Evolutionary conservation across 768 basidiomycete genomes (phyloP).

Genomic region (Amanita rimosa): DNA sequence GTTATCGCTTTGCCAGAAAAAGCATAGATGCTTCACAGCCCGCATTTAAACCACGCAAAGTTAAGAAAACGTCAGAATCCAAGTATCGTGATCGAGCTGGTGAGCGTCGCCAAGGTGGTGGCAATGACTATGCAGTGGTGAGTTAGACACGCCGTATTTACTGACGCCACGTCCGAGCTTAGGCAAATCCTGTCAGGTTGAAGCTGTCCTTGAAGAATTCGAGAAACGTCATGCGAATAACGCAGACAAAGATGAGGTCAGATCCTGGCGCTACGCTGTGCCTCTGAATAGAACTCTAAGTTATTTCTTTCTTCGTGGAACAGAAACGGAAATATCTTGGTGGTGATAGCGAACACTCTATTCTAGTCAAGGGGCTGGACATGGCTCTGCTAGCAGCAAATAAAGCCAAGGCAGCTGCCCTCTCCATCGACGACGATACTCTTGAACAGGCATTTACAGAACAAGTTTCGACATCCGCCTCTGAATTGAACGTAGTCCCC

Average conservation of each 20-base stretch:
- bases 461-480: slow-evolving; percentile 16
- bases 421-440: slow-evolving; percentile 56
- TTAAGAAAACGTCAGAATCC: slow-evolving; percentile 44
- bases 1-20: slow-evolving; percentile 24
- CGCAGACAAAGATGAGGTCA: slow-evolving; percentile 48
- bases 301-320: slow-evolving; percentile 49
- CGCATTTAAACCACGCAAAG: slow-evolving; percentile 73
- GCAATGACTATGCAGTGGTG: slow-evolving; percentile 68
- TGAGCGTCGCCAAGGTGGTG: slow-evolving; percentile 56
- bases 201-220: slow-evolving; percentile 75
- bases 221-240: slow-evolving; percentile 48
- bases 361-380: slow-evolving; percentile 87
- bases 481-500: slow-evolving; percentile 12
- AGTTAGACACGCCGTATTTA: slow-evolving; percentile 4
- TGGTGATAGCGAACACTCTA: slow-evolving; percentile 75
- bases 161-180: not conserved
- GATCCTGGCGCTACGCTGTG: slow-evolving; percentile 11
- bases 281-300: slow-evolving; percentile 3
- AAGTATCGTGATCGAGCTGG: slow-evolving; percentile 69
- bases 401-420: slow-evolving; percentile 47
- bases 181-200: slow-evolving; percentile 37
- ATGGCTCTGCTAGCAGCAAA: slow-evolving; percentile 77
- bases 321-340: slow-evolving; percentile 70
- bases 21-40: slow-evolving; percentile 40
- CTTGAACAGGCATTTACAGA: slow-evolving; percentile 68